phyloP scores from a whole-genome alignment of 1,139 yeast genomes.

The Debaryomyces sp. region DNA sequence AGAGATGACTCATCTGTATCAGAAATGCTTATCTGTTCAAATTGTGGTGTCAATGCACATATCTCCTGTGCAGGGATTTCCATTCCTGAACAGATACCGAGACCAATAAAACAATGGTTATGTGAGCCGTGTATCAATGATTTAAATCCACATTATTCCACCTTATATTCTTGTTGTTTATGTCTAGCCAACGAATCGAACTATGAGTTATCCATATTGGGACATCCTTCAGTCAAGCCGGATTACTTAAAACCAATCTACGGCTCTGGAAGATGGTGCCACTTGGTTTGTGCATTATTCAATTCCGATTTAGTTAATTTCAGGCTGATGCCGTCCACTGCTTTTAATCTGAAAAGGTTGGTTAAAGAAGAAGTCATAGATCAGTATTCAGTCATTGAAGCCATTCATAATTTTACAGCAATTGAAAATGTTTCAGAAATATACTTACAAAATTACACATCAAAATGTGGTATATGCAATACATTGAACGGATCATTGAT shows the following conservation, averaged over 20 bases:
- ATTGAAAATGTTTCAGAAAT: constrained; percentile 35
- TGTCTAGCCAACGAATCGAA: constrained; percentile 61
- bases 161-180: constrained; percentile 64
- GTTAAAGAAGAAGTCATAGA: constrained; percentile 11
- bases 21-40: constrained; percentile 57
- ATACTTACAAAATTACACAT: constrained; percentile 25
- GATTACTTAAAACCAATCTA: constrained; percentile 75
- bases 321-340: constrained; percentile 11
- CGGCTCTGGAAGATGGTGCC: constrained; percentile 75
- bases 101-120: constrained; percentile 58
- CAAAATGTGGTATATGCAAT: constrained; percentile 31
- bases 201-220: constrained; percentile 47
- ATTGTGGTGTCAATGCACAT: constrained; percentile 77
- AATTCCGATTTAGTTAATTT: constrained; percentile 28
- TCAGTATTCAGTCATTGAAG: constrained; percentile 19
- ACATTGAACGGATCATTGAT: constrained; percentile 33
- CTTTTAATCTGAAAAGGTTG: constrained; percentile 10
- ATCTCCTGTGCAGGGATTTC: constrained; percentile 65
- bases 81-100: constrained; percentile 23
- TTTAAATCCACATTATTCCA: constrained; percentile 58
- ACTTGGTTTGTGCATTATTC: constrained; percentile 72
- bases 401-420: constrained; percentile 21
- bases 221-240: constrained; percentile 46
- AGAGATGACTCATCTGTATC: constrained; percentile 14
- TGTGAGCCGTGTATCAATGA: constrained; percentile 86